Evolutionary conservation across 139 green algal species (phyloP).

Genomic region (Chlamydomonas sphaeroides): DNA sequence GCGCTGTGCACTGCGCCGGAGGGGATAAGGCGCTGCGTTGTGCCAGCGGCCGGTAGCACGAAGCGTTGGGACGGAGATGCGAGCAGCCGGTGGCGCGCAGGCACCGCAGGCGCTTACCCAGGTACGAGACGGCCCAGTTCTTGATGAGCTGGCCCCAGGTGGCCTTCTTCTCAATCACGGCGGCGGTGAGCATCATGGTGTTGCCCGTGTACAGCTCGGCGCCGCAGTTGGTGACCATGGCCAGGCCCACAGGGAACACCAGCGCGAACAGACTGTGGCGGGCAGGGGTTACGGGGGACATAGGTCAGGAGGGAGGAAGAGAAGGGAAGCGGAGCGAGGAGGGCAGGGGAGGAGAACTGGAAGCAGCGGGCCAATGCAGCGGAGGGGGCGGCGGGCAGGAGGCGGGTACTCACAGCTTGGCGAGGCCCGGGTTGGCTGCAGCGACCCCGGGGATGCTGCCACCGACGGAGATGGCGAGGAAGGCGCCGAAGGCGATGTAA

Average conservation of each 20-base stretch:
- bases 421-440: conserved; percentile 68
- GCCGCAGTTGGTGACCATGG: conserved; percentile 72
- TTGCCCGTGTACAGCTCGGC: conserved; percentile 92
- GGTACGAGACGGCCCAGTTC: conserved; percentile 80
- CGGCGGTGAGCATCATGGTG: conserved; percentile 72
- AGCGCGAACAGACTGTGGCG: conserved; percentile 50
- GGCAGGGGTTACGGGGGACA: too few species aligned
- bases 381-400: too few species aligned
- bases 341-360: too few species aligned
- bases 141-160: conserved; percentile 59
- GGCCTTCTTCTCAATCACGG: conserved; percentile 71
- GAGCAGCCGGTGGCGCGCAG: too few species aligned
- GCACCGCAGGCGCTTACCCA: conserved; percentile 40
- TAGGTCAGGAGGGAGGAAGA: too few species aligned
- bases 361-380: too few species aligned
- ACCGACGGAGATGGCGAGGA: conserved; percentile 21
- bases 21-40: too few species aligned
- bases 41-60: too few species aligned
- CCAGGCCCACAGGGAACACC: conserved; percentile 78
- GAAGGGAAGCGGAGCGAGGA: too few species aligned
- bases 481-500: conserved; percentile 41
- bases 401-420: conserved; percentile 42
- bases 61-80: too few species aligned
- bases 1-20: too few species aligned
- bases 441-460: conserved; percentile 60